Percentiles rank a stretch among this genome's conserved stretches.
Evolutionary conservation across 2,329 filamentous ascomycete genomes (phyloP).

Genomic region (Claviceps monticola): DNA sequence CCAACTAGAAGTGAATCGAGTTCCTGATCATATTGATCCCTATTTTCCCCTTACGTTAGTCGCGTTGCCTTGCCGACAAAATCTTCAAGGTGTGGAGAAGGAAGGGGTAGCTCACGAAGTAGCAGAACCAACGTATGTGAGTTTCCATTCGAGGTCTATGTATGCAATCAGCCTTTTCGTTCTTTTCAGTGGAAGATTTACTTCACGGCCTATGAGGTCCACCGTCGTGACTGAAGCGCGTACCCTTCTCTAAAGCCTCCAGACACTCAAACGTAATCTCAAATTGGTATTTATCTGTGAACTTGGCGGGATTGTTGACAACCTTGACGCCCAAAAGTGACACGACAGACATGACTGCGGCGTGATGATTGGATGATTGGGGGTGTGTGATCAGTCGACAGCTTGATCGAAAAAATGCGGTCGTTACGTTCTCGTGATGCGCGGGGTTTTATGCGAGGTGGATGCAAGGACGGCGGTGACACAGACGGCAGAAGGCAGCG

Average conservation of each 20-base stretch:
- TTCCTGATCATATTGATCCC: slow-evolving; percentile 94
- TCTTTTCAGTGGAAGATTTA: neutral
- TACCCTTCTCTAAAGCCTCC: slow-evolving; percentile 86
- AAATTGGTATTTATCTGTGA: slow-evolving; percentile 86
- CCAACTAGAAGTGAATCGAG: slow-evolving; percentile 93
- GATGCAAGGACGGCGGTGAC: slow-evolving; percentile 5
- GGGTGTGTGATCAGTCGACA: neutral
- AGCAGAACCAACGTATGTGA: slow-evolving; percentile 96
- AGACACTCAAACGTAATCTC: slow-evolving; percentile 99
- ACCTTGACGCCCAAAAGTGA: slow-evolving; percentile 92
- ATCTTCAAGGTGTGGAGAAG: slow-evolving; percentile 7
- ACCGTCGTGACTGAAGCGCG: slow-evolving; percentile 5
- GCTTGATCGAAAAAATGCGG: neutral
- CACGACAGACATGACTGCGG: slow-evolving; percentile 70
- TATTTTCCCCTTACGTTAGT: slow-evolving; percentile 21
- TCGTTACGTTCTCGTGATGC: neutral
- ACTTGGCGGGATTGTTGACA: slow-evolving; percentile 91
- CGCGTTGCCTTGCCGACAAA: neutral
- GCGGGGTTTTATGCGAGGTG: slow-evolving; percentile 1
- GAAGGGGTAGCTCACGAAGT: slow-evolving; percentile 58
- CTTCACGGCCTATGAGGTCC: neutral
- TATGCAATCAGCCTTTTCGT: neutral
- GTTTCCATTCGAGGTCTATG: slow-evolving; percentile 93
- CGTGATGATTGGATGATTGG: neutral
- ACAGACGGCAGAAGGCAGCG: slow-evolving; percentile 2